Percentiles rank a stretch among this genome's conserved stretches.
Conservation (phyloP, 2,329 filamentous ascomycete genomes). For the Trichoderma sp. region DNA sequence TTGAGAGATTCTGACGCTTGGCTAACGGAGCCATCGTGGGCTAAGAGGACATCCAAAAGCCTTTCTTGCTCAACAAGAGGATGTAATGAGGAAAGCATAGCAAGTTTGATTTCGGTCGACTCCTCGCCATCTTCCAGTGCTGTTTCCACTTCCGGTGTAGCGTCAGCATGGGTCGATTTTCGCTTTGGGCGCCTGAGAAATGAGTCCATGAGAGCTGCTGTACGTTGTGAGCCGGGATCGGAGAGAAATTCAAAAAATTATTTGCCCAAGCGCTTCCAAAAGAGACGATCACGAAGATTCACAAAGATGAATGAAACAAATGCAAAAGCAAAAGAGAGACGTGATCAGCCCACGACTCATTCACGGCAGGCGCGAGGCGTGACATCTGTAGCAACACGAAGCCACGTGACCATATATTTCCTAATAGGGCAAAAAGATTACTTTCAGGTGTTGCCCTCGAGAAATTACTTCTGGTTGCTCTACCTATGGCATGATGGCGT, state of each 20-base stretch:
- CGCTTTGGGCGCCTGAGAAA: constrained; percentile 61
- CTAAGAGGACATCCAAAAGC: constrained; percentile 78
- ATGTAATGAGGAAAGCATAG: constrained; percentile 78
- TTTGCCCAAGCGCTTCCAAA: not conserved
- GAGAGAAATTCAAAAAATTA: not conserved
- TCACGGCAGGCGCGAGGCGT: constrained; percentile 30
- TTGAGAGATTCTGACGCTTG: constrained; percentile 63
- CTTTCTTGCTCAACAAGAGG: constrained; percentile 64
- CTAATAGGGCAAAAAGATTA: constrained; percentile 14
- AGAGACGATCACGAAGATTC: not conserved
- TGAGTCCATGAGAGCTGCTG: constrained; percentile 54
- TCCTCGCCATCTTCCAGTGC: constrained; percentile 60
- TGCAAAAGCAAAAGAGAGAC: not conserved
- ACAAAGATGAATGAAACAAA: not conserved
- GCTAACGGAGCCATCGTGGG: constrained; percentile 75
- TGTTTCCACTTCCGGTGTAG: constrained; percentile 33
- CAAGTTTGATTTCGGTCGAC: constrained; percentile 87
- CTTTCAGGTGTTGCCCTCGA: constrained; percentile 27
- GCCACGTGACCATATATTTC: constrained; percentile 36
- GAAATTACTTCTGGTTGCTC: constrained; percentile 26
- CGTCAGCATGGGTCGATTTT: constrained; percentile 42
- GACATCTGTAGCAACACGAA: constrained; percentile 34
- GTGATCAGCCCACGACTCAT: not conserved
- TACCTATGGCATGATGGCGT: not conserved
- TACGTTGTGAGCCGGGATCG: not conserved